These are phyloP conservation scores for Diaporthe helianthi DNA, from an alignment of 2,329 filamentous ascomycete species.

Conservation along the genomic window DNA sequence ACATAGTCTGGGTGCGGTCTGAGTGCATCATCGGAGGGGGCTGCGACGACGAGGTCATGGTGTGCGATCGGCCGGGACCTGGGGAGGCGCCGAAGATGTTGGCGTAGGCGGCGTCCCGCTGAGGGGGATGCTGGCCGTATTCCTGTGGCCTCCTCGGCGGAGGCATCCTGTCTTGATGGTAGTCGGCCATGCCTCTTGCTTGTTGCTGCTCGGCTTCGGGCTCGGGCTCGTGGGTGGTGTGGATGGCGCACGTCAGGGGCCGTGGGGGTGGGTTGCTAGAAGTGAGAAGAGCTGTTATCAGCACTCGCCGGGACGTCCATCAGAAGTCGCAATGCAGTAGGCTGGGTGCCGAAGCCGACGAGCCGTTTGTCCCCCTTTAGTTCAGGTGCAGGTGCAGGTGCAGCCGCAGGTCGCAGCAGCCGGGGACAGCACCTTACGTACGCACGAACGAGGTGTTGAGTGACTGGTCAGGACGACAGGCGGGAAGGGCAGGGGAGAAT, in stretches of 20 bases:
- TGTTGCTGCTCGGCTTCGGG: constrained; percentile 38
- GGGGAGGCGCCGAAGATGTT: constrained; percentile 93
- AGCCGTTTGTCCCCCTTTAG: constrained; percentile 28
- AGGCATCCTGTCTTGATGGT: constrained; percentile 60
- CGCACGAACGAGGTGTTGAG: constrained; percentile 29
- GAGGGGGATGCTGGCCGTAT: constrained; percentile 35
- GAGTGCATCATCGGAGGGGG: constrained; percentile 57
- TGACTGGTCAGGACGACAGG: constrained; percentile 24
- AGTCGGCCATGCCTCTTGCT: constrained; percentile 62
- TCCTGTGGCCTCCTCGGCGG: constrained; percentile 45
- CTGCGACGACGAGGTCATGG: constrained; percentile 82
- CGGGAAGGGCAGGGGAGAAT: constrained; percentile 33
- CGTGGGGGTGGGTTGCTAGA: constrained; percentile 29
- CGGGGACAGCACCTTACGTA: constrained; percentile 34
- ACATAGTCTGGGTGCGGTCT: constrained; percentile 83
- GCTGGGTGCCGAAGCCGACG: constrained; percentile 21
- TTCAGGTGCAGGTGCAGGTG: constrained; percentile 21
- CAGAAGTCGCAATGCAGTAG: constrained; percentile 19
- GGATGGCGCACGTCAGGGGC: constrained; percentile 28
- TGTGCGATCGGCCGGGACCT: constrained; percentile 88
- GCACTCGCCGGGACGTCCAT: constrained; percentile 34
- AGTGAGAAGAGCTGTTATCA: constrained; percentile 34
- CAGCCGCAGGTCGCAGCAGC: constrained; percentile 31
- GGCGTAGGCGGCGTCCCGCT: constrained; percentile 90
- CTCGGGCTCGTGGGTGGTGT: constrained; percentile 20